Evolutionary conservation across 441 rosid genomes (phyloP), one percentile per base, ranked within the genome.

Genomic region (Pelargonium australe): DNA sequence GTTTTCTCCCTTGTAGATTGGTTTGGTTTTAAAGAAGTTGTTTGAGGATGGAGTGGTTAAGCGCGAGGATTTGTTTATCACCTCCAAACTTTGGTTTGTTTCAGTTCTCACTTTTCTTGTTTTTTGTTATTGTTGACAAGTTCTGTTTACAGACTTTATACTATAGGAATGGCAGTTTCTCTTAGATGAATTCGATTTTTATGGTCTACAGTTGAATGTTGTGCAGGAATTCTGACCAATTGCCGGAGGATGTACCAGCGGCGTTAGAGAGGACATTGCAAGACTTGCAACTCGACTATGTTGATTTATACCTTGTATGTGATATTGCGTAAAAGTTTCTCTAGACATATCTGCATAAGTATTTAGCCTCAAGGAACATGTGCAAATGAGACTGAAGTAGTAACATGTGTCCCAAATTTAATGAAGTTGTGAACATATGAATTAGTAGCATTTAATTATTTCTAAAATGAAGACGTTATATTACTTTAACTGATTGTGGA

Each of bases 1-100:
- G 3, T 28, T 28, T 28, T 10, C 34, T 68, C 1, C 0, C 34
- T 31, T 75, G 76, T 76, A 92, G 98, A 84, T 89, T 78, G 97
- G 98, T 53, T 67, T 4, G 14, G 92, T 76, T 28, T 71, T 89
- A 62, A 86, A 83, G 82, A 81, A 85, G 73, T 80, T 90, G 61
- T 85, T 90, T 74, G 82, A 82, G 11, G 91, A 87, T 16, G 86
- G 92, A 0, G 83, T 86, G 16, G 95, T 89, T 66, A 90, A 90
- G 75, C 91, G 98, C 7, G 91, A 87, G 72, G 86, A 89, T 7
- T 45, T 93, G 66, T 90, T 85, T 71, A 83, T 93, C 75, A 90
- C 97, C 68, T 93, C 95, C 70, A 87, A 90, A 77, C 89, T 89
- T 79, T 85, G 95, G 98, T 90, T 80, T 73, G 84, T 78, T 68